Conservation (phyloP, 331 rosid species). For the Acacia concinna region DNA sequence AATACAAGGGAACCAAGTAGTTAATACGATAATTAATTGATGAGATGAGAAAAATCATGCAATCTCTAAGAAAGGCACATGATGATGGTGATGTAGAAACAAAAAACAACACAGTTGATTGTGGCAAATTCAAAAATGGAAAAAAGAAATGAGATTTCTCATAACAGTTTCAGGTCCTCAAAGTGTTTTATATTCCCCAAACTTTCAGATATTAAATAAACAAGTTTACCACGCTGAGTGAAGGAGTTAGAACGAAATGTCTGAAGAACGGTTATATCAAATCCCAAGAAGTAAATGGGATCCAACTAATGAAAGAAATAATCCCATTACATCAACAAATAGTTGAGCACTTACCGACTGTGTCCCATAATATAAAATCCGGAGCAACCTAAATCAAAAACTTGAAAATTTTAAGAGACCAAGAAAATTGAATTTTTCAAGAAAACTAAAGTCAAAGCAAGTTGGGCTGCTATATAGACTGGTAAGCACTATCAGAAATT, state of each 20-base stretch:
- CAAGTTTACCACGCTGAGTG: not conserved
- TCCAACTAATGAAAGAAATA: not conserved
- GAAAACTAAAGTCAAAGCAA: not conserved
- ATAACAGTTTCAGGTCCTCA: not conserved
- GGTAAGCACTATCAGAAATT: not conserved
- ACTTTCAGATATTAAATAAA: not conserved
- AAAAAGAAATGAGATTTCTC: not conserved
- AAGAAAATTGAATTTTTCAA: not conserved
- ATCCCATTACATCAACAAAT: not conserved
- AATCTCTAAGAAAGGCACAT: not conserved
- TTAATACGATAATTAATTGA: slow-evolving; percentile 2
- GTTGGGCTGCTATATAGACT: not conserved
- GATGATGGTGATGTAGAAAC: not conserved
- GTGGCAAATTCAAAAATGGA: too few species aligned
- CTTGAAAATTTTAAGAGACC: not conserved
- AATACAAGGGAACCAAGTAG: slow-evolving; percentile 14
- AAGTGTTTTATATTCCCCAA: not conserved
- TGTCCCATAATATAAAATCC: not conserved
- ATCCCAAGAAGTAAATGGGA: not conserved
- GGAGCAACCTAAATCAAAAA: not conserved
- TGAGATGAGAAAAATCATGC: not conserved
- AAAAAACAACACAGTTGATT: not conserved
- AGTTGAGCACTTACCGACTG: not conserved
- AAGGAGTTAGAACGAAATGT: not conserved
- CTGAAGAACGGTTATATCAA: not conserved